Conservation (phyloP, 768 basidiomycete species). For the Phanerochaete sordida region DNA sequence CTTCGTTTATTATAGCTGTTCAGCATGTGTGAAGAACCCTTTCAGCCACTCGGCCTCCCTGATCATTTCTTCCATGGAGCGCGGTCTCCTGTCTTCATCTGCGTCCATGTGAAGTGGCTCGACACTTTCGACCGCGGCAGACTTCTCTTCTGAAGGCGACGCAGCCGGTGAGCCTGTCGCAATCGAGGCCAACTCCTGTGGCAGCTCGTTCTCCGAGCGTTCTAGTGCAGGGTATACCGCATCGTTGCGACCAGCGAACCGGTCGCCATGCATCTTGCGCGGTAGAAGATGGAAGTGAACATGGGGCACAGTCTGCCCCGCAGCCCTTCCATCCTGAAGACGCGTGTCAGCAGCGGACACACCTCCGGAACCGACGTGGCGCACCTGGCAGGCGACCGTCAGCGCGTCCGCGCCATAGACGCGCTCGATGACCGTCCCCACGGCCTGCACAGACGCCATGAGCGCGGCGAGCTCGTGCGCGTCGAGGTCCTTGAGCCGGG, state of each 20-base stretch:
- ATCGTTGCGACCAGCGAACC: slow-evolving; percentile 59
- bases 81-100: slow-evolving; percentile 42
- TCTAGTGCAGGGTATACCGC: slow-evolving; percentile 82
- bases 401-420: slow-evolving; percentile 81
- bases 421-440: slow-evolving; percentile 76
- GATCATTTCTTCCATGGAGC: slow-evolving; percentile 51
- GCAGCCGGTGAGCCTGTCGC: background rate
- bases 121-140: background rate
- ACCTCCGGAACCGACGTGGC: background rate
- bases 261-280: slow-evolving; percentile 66
- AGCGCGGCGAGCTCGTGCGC: slow-evolving; percentile 70
- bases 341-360: background rate
- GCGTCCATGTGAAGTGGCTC: slow-evolving; percentile 36
- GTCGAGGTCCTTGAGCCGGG: slow-evolving; percentile 45
- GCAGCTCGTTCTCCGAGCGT: slow-evolving; percentile 49
- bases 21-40: slow-evolving; percentile 32
- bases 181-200: slow-evolving; percentile 30
- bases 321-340: slow-evolving; percentile 79
- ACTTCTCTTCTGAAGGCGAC: background rate
- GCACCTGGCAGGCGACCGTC: slow-evolving; percentile 88
- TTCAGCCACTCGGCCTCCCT: slow-evolving; percentile 49
- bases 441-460: slow-evolving; percentile 74
- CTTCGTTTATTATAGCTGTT: slow-evolving; percentile 7
- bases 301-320: slow-evolving; percentile 85
- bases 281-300: slow-evolving; percentile 97